phyloP scores from a whole-genome alignment of 2,329 filamentous ascomycete species.

The Diplocarpon rosae region DNA sequence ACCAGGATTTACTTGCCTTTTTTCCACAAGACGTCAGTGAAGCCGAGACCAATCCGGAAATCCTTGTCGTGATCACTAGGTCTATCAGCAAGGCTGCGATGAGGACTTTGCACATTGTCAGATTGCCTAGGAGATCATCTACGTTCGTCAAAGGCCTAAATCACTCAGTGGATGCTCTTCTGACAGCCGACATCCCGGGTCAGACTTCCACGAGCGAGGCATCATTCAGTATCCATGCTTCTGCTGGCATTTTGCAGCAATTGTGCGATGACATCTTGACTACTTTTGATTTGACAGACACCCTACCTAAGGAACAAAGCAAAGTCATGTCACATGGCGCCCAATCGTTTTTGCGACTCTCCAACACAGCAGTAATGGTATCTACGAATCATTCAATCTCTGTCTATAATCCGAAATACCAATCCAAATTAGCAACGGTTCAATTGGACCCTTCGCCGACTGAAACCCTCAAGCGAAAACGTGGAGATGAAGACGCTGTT shows the following conservation, averaged over 20 bases:
- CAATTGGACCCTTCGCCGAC: slow-evolving; percentile 19
- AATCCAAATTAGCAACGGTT: slow-evolving; percentile 35
- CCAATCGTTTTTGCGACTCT: slow-evolving; percentile 54
- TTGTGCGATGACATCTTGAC: slow-evolving; percentile 42
- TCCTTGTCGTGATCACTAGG: slow-evolving; percentile 36
- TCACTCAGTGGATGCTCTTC: slow-evolving; percentile 24
- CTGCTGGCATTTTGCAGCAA: slow-evolving; percentile 52
- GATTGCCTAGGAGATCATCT: slow-evolving; percentile 20
- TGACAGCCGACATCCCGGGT: slow-evolving; percentile 18
- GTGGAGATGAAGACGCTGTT: slow-evolving; percentile 4
- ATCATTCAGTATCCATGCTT: slow-evolving; percentile 47
- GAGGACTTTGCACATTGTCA: slow-evolving; percentile 24
- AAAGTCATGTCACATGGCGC: slow-evolving; percentile 40
- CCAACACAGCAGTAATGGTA: slow-evolving; percentile 53
- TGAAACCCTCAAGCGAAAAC: slow-evolving; percentile 22
- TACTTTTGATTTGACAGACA: slow-evolving; percentile 53
- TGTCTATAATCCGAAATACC: slow-evolving; percentile 61
- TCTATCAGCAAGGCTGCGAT: slow-evolving; percentile 8
- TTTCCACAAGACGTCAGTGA: slow-evolving; percentile 38
- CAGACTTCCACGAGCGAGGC: slow-evolving; percentile 5
- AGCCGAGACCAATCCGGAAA: slow-evolving; percentile 37
- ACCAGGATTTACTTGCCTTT: slow-evolving; percentile 39
- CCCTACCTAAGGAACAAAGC: slow-evolving; percentile 49
- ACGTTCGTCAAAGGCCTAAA: slow-evolving; percentile 11
- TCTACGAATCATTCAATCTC: slow-evolving; percentile 44